Conservation (phyloP, 208 protist species). For the Novymonas esmeraldas region DNA sequence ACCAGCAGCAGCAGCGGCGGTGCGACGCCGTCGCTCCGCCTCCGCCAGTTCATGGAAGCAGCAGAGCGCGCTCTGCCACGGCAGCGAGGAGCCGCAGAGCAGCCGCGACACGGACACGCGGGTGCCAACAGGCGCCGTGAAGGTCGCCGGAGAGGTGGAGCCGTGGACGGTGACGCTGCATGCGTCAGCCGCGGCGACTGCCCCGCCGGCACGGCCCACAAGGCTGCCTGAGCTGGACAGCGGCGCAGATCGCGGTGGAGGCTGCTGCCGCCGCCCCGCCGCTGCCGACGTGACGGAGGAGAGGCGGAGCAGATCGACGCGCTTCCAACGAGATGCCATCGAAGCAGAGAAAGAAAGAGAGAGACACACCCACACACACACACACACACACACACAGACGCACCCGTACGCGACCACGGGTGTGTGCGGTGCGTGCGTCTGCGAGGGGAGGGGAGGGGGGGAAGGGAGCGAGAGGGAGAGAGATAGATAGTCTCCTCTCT, state of each 20-base stretch:
- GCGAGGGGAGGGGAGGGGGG: neutral
- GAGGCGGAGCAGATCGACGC: conserved; percentile 20
- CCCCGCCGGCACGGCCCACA: too few relatives aligned
- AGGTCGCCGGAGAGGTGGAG: neutral
- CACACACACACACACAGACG: neutral
- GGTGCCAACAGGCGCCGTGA: neutral
- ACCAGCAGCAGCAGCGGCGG: too few relatives aligned
- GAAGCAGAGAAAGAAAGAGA: neutral
- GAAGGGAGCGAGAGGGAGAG: neutral
- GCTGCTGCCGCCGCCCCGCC: neutral
- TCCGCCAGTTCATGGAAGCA: conserved; percentile 12
- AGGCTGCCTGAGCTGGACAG: neutral
- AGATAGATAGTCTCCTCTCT: neutral
- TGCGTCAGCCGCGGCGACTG: too few relatives aligned
- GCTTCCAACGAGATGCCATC: conserved; percentile 27
- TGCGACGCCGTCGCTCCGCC: neutral
- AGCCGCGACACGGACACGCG: conserved; percentile 29
- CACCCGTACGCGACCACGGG: neutral
- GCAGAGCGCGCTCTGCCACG: conserved; percentile 22
- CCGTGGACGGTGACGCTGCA: too few relatives aligned
- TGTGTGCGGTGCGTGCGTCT: neutral
- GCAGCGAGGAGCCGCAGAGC: conserved; percentile 15
- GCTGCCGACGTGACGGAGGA: conserved; percentile 12
- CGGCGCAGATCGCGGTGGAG: neutral
- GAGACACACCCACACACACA: neutral